Evolutionary conservation across 2,329 filamentous ascomycete species (phyloP).

Genomic region (Conoideocrella luteorostrata): DNA sequence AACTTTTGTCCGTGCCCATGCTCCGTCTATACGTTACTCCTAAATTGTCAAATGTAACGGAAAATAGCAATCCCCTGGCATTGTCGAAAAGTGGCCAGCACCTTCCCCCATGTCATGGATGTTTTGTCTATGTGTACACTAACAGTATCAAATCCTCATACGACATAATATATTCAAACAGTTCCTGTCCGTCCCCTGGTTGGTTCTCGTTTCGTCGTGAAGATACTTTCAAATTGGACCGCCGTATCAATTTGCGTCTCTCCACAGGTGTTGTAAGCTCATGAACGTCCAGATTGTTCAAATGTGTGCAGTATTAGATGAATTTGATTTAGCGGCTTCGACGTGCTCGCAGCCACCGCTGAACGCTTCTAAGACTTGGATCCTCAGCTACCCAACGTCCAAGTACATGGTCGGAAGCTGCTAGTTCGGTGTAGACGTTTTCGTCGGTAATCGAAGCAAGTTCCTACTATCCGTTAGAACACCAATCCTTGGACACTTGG

Average conservation of each 20-base stretch:
- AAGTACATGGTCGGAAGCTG: slow-evolving; percentile 44
- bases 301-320: too few species aligned
- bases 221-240: too few species aligned
- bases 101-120: not conserved
- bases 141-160: not conserved
- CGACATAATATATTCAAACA: not conserved
- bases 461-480: slow-evolving; percentile 35
- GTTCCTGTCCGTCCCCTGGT: too few species aligned
- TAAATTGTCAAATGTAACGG: not conserved
- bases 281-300: too few species aligned
- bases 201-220: not conserved
- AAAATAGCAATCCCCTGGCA: not conserved
- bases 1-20: not conserved
- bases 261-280: not conserved
- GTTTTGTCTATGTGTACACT: not conserved
- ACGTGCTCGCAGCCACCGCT: slow-evolving; percentile 48
- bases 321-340: too few species aligned
- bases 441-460: slow-evolving; percentile 54
- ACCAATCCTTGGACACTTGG: too few species aligned
- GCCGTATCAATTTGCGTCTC: not conserved
- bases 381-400: slow-evolving; percentile 60
- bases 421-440: slow-evolving; percentile 48
- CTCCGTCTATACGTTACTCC: slow-evolving; percentile 6
- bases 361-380: slow-evolving; percentile 49
- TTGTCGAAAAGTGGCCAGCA: slow-evolving; percentile 2